These are phyloP conservation scores for Penicillium psychrofluorescens DNA, from an alignment of 495 filamentous ascomycete genomes.

Conservation along the genomic window DNA sequence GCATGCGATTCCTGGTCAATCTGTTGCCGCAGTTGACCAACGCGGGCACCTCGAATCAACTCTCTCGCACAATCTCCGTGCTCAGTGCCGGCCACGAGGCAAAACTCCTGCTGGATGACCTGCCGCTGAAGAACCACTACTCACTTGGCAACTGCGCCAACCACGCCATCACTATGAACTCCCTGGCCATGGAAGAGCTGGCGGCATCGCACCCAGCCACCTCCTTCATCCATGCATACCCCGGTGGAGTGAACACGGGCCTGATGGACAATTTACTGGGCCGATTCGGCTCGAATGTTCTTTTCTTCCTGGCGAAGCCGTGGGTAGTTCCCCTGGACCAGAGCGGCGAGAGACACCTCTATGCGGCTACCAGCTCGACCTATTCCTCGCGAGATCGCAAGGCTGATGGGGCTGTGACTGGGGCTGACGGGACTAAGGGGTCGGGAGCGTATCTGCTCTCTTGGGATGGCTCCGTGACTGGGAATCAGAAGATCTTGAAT, in stretches of 20 bases:
- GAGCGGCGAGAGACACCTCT: conserved; percentile 39
- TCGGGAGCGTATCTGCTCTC: conserved; percentile 13
- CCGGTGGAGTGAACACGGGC: conserved; percentile 44
- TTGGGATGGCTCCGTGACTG: conserved; percentile 12
- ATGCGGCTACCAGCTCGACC: conserved; percentile 30
- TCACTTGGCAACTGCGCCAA: conserved; percentile 27
- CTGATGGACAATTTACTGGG: conserved; percentile 12
- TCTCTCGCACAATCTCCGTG: conserved; percentile 56
- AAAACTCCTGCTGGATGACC: conserved; percentile 38
- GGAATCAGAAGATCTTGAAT: conserved; percentile 5
- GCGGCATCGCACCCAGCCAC: conserved; percentile 39
- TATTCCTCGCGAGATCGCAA: conserved; percentile 18
- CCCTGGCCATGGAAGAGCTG: conserved; percentile 35
- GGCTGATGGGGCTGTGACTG: conserved; percentile 4
- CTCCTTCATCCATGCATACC: conserved; percentile 52
- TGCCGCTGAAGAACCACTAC: conserved; percentile 28
- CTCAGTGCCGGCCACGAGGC: conserved; percentile 45
- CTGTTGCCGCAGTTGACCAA: conserved; percentile 51
- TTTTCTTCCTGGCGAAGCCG: conserved; percentile 12
- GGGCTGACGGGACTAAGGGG: conserved; percentile 14
- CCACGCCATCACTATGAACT: conserved; percentile 43
- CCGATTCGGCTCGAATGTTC: conserved; percentile 1
- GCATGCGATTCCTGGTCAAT: conserved; percentile 56
- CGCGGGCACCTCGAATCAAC: conserved; percentile 15
- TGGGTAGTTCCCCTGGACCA: conserved; percentile 27